Evolutionary conservation across 2,329 filamentous ascomycete genomes (phyloP), one percentile per base, ranked within the genome.

Genomic region (Apiospora hydei): DNA sequence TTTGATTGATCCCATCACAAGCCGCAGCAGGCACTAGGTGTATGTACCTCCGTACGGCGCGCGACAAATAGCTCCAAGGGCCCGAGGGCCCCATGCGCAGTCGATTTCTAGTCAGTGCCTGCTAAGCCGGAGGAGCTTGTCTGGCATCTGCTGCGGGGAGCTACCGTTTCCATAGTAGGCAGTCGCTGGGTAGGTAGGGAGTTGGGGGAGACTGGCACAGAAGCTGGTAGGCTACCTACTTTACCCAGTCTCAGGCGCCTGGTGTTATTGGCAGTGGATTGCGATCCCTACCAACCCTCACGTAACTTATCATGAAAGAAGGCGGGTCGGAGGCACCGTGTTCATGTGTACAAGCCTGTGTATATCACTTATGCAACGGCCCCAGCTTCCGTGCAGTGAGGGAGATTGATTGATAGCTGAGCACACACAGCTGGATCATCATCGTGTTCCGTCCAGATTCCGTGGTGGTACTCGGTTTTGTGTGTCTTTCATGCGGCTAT

Each of bases 11-110:
- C 34, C 34, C 57, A 64, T 41, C 57, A 64, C 57, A 64, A 64
- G 57, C 57, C 57, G 53, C 53, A 61, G 53, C 53, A 61, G 53
- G 53, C 53, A 61, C 34, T 64, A 64, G 34, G 57, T 64, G 57
- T 38, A 64, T 64, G 57, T 38, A 64, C 34, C 34, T 38, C 34
- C 34, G 34, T 38, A 38, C 57, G 26, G 51, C 51, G 24, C 51
- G 24, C 44, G 44, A 34, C 26, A 34, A 64, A 64, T 64, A 24
- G 34, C 57, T 8, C 57, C 46, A n/a, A 41, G 18, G 53, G 53
- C 30, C 53, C 26, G 3, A 30, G 26, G 26, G 26, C 26, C 26
- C 53, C 53, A 61, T 64, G 57, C 57, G 57, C 57, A n/a, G 57
- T 51, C 57, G 41, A 21, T 38, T 61, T 38, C 53, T 34, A 64